phyloP scores from a whole-genome alignment of 305 asterid species.

The Lippia alba region DNA sequence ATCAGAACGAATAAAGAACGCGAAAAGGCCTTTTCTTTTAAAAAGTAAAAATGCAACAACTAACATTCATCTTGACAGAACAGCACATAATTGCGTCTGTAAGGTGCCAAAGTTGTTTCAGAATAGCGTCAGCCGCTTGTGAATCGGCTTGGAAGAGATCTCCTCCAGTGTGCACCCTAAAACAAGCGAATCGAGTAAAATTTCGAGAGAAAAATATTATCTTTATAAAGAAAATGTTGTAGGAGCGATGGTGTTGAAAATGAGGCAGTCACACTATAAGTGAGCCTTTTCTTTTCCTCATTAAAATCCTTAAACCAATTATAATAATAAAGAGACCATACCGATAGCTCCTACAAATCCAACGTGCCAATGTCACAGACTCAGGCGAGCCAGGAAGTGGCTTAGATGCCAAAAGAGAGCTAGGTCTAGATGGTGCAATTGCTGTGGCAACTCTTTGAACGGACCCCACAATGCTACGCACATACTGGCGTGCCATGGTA shows the following conservation, averaged over 20 bases:
- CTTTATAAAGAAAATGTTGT: not conserved
- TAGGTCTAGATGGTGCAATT: conserved; percentile 63
- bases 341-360: conserved; percentile 79
- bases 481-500: conserved; percentile 83
- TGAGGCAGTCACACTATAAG: too few relatives aligned
- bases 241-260: too few relatives aligned
- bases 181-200: not conserved
- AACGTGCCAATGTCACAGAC: conserved; percentile 68
- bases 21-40: not conserved
- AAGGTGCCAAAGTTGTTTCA: conserved; percentile 77
- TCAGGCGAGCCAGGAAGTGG: conserved; percentile 67
- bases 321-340: conserved; percentile 10
- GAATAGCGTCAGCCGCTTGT: conserved; percentile 53
- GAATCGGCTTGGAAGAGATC: conserved; percentile 57
- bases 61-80: conserved; percentile 67
- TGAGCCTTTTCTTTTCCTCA: too few relatives aligned
- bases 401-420: conserved; percentile 58
- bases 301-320: too few relatives aligned
- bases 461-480: conserved; percentile 70
- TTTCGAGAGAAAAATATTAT: too few relatives aligned
- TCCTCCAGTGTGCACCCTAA: conserved; percentile 62
- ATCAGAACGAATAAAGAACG: not conserved
- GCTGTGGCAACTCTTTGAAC: conserved; percentile 86
- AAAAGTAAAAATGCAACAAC: conserved; percentile 17
- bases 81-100: conserved; percentile 84